Evolutionary conservation across 2,329 filamentous ascomycete genomes (phyloP), one percentile per base, ranked within the genome.

Genomic region (Nectriaceae sp.): DNA sequence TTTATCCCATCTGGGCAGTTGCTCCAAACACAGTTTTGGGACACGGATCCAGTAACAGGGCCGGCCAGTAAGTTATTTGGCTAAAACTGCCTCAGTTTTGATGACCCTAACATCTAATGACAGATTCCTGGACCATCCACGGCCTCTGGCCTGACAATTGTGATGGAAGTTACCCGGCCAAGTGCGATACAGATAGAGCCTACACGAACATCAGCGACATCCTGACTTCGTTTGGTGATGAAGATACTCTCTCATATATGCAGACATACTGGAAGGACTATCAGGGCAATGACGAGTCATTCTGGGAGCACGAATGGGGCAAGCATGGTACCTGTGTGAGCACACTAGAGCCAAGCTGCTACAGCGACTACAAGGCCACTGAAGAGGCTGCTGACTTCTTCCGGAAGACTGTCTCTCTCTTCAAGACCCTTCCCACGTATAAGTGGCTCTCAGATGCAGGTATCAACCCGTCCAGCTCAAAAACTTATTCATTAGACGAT

Each of bases 11-110:
- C 86, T 4, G 88, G 88, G 6, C 80, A 88, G 53, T 70, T 91
- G 38, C 75, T 90, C 4, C 81, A 83, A 66, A 90, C 88, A 2
- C 88, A 91, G 60, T 90, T 91, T 70, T 91, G 88, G 88, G 87
- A 91, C 62, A 79, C 82, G 0, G 65, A 78, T 49, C 86, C 87
- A 2, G 73, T 77, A 1, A 78, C 81, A 3, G 87, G 88, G 0
- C 87, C 88, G 2, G 46, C 56, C 11, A 56, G 63, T 63, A 21
- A 39, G 49, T 47, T 21, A n/a, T 15, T 20, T 5, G 19, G 4
- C 15, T n/a, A n/a, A n/a, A n/a, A n/a, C n/a, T n/a, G n/a, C n/a
- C n/a, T 6, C 3, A 4, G 20, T 4, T 4, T n/a, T n/a, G 4
- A 8, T 8, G 5, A 10, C 16, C 10, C 42, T 60, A 16, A 61